Base-by-base conservation (phyloP, 768 basidiomycete genomes). In the Mycena sanguinolenta region DNA sequence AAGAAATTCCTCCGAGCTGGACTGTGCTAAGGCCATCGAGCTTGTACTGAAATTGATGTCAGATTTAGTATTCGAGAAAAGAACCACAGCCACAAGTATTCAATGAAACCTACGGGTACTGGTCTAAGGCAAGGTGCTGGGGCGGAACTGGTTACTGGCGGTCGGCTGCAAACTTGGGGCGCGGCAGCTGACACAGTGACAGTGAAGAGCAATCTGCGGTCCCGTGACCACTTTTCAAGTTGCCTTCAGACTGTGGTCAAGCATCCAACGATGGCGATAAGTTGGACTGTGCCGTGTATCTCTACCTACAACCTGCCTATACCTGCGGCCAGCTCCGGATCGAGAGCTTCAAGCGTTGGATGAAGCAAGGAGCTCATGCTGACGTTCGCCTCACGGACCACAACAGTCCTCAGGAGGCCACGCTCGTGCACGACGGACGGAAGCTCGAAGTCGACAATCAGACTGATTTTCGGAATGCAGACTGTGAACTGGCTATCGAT, bases 321-420 rank as follows among this genome's bases (percentile, higher is more conserved):
- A n/a, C 98, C 80, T 98, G 96, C 79, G 92, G 92, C 16, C 94
- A 95, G 70, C 95, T 94, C 79, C 90, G 91, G 80, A 90, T 94
- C 69, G 92, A 95, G 27, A 87, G 85, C 46, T 97, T 98, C 84
- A 91, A 93, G 66, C 88, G 90, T 44, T 93, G 96, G 75, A 92
- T 98, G 90, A 95, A 95, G 80, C 96, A 98, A 99, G 82, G 96
- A 98, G 73, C 91, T 99, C 63, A 97, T 99, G 69, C 86, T 99
- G 60, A 93, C 94, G 87, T 98, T 98, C 76, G 96, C 97, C 13
- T 93, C 96, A 1, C 91, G 95, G 58, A 94, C 97, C 2, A 95
- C 95, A 3, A 87, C 89, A 28, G 89, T 94, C 12, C 87, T 98
- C 67, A 93, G 82, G 95, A 97, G 73, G 94, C 94, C 0, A 87